Base-by-base conservation (phyloP, 345 rosid species). In the Brassica cretica region DNA sequence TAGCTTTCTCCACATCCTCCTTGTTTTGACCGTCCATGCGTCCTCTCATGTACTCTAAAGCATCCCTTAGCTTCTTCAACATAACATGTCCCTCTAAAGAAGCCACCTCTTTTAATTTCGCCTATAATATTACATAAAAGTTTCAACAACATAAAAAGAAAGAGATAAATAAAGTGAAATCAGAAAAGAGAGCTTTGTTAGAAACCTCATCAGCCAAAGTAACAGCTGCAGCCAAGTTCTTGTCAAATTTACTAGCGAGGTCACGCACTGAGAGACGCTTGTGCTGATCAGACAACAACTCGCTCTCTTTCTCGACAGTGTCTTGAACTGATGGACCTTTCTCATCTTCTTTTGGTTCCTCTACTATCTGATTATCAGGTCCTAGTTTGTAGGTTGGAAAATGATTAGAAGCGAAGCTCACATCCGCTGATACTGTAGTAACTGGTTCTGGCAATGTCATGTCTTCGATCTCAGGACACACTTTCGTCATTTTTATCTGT, bases 11-110 rank as follows among this genome's bases (percentile, higher is more conserved):
- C 0, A 93, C 93, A 82, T 96, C 99, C 64, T 93, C 95, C 80
- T 96, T 96, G 89, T 87, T 86, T 82, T 85, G 86, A 24, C 98
- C 98, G 0, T 91, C 86, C 78, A 87, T 88, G 4, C 96, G 91
- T 59, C 98, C 92, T 86, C 95, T 90, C 83, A 96, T 83, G 71
- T 97, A 83, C 84, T 96, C 99, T 84, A 96, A 82, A 64, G 96
- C 99, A 88, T 96, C 99, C 74, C 99, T 90, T 29, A 96, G 94
- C 87, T 96, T 96, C 88, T 96, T 96, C 86, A 96, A 84, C 87
- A 96, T 90, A 68, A 93, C 98, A 76, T 96, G 98, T 64, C 98
- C 98, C 76, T 96, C 99, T 83, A 96, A 84, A 78, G 99, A 96
- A 84, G 98, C 91, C 73, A 85, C 96, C 27, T 96, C 99, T 85